Evolutionary conservation across 78 protist genomes (phyloP).

Genomic region (Chrysochromulina tobinii): DNA sequence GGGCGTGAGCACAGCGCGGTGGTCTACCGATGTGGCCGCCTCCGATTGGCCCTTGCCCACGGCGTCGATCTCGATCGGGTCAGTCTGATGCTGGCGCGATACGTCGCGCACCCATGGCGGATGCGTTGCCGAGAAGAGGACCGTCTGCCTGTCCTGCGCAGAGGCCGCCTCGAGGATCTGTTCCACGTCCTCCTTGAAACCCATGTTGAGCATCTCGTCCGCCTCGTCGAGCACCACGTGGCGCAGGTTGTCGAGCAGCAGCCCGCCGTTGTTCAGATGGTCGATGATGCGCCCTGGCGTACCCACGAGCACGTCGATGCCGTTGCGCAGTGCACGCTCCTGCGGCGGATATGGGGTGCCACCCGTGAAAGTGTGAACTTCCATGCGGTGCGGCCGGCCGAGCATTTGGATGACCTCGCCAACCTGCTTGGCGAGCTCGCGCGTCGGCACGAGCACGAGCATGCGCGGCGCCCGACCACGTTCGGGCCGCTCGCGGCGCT

Average conservation of each 20-base stretch:
- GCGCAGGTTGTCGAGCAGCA: conserved; percentile 8
- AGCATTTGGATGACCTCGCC: not conserved
- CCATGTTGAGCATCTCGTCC: conserved; percentile 69
- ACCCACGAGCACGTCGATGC: conserved; percentile 29
- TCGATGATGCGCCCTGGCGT: conserved; percentile 60
- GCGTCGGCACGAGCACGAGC: conserved; percentile 47
- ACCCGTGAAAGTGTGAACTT: not conserved
- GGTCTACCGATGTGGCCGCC: conserved; percentile 7
- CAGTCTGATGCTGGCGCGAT: not conserved
- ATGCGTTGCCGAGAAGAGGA: conserved; percentile 76
- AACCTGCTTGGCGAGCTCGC: conserved; percentile 49
- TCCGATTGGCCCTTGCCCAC: not conserved
- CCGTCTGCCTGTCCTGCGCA: conserved; percentile 47
- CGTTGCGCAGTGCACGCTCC: conserved; percentile 10
- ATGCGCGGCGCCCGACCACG: conserved; percentile 9
- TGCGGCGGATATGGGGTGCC: not conserved
- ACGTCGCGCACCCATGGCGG: conserved; percentile 42
- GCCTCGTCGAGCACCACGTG: conserved; percentile 62
- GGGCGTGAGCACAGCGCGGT: conserved; percentile 11
- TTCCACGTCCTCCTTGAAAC: conserved; percentile 36
- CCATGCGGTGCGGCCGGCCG: not conserved
- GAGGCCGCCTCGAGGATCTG: conserved; percentile 11
- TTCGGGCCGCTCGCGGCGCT: not conserved
- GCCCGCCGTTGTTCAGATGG: conserved; percentile 21
- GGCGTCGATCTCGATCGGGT: not conserved